Percentiles rank a stretch among this genome's conserved stretches.
Evolutionary conservation across 108 stramenopile species (phyloP).

Genomic region (Parietichytrium sp.): DNA sequence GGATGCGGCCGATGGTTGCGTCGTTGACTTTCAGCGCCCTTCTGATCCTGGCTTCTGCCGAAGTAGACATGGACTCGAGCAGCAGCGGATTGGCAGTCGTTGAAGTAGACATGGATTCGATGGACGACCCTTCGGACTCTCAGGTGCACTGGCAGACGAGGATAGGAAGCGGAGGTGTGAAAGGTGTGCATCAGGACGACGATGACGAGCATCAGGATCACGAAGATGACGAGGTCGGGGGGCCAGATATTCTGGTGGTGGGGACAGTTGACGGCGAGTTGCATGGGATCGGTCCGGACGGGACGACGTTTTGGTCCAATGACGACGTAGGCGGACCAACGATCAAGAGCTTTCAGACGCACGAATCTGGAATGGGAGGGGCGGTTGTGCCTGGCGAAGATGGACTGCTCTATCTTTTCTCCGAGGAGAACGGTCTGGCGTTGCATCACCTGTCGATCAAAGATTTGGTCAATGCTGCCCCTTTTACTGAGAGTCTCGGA

Average conservation of each 20-base stretch:
- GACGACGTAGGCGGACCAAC: conserved; percentile 32
- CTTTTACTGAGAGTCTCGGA: background rate
- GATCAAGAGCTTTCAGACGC: conserved; percentile 6
- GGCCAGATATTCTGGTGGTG: conserved; percentile 7
- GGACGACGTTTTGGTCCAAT: background rate
- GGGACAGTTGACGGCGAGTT: background rate
- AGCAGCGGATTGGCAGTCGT: too few species aligned
- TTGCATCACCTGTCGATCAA: background rate
- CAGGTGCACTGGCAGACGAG: too few species aligned
- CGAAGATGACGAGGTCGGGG: too few species aligned
- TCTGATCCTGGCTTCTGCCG: too few species aligned
- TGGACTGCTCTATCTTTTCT: conserved; percentile 3
- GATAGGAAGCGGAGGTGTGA: too few species aligned
- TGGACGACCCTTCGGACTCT: too few species aligned
- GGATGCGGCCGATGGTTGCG: too few species aligned
- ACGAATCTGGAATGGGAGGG: background rate
- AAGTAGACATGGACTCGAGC: too few species aligned
- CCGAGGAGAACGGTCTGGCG: background rate
- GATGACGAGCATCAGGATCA: too few species aligned
- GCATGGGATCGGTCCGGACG: background rate
- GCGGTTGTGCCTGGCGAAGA: conserved; percentile 31
- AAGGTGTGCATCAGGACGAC: too few species aligned
- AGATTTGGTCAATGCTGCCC: background rate
- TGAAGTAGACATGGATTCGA: too few species aligned
- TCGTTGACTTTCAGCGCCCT: too few species aligned